Conservation (phyloP, 1,139 yeast genomes). For the Suhomyces wounanorum region DNA sequence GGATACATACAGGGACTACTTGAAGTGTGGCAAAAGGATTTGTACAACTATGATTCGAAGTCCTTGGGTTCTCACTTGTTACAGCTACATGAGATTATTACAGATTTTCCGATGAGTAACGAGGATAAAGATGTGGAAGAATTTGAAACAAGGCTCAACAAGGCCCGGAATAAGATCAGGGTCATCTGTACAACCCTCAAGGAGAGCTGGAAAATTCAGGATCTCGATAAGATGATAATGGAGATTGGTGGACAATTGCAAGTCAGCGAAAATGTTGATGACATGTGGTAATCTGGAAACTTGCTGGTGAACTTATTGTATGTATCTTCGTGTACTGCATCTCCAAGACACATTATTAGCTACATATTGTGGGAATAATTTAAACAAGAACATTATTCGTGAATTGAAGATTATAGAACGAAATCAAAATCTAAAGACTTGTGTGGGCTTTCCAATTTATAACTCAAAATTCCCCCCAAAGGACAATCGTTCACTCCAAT, state of each 20-base stretch:
- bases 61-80: constrained; percentile 30
- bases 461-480: constrained; percentile 59
- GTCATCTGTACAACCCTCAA: constrained; percentile 41
- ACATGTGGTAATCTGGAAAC: constrained; percentile 41
- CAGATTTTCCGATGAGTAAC: constrained; percentile 28
- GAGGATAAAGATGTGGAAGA: constrained; percentile 50
- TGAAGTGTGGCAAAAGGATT: constrained; percentile 34
- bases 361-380: too few species aligned
- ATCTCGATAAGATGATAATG: constrained; percentile 36
- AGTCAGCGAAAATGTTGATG: constrained; percentile 43
- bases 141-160: constrained; percentile 45
- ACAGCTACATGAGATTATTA: constrained; percentile 29
- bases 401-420: constrained; percentile 1
- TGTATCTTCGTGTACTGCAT: too few species aligned
- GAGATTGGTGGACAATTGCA: constrained; percentile 44
- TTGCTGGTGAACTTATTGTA: background rate
- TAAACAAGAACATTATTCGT: background rate
- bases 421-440: constrained; percentile 48
- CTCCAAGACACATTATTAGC: too few species aligned
- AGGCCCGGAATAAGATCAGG: constrained; percentile 56
- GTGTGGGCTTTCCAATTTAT: constrained; percentile 38
- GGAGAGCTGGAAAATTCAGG: constrained; percentile 35
- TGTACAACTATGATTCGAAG: constrained; percentile 20
- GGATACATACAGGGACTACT: constrained; percentile 66
- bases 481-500: constrained; percentile 59